Evolutionary conservation across 371 early-diverging fungal genomes (phyloP).

Genomic region (Lichtheimia hyalospora): DNA sequence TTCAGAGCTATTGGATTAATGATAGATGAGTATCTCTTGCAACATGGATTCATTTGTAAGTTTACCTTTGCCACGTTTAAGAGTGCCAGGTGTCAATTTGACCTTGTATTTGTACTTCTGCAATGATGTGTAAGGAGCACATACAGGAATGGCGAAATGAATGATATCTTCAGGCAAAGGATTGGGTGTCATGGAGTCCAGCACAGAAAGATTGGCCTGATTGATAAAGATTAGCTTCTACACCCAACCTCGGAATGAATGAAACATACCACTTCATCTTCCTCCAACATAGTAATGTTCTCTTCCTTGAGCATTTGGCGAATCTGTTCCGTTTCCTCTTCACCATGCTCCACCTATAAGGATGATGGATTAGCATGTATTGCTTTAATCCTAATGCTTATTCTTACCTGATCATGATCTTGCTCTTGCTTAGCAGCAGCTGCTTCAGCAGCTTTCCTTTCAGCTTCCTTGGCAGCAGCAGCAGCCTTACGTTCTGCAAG

Average conservation of each 20-base stretch:
- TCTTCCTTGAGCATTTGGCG: constrained; percentile 73
- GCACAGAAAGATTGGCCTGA: constrained; percentile 55
- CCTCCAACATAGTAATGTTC: constrained; percentile 67
- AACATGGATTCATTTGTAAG: constrained; percentile 9
- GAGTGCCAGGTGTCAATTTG: constrained; percentile 92
- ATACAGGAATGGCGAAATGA: constrained; percentile 91
- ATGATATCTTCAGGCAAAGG: constrained; percentile 83
- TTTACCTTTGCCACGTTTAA: constrained; percentile 94
- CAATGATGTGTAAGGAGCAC: constrained; percentile 92
- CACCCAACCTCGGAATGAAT: background rate
- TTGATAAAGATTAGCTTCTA: background rate
- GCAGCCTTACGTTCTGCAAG: constrained; percentile 12
- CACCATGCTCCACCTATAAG: constrained; percentile 19
- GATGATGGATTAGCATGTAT: background rate
- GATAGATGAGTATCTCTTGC: constrained; percentile 37
- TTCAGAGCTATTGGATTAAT: constrained; percentile 30
- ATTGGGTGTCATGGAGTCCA: constrained; percentile 80
- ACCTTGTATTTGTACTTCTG: constrained; percentile 94
- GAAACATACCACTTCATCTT: constrained; percentile 52
- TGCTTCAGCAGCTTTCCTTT: constrained; percentile 1
- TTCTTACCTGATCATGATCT: constrained; percentile 1
- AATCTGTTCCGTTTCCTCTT: constrained; percentile 59
- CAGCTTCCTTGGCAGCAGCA: background rate
- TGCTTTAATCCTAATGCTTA: no score
- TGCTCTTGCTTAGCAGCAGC: constrained; percentile 1